Base-by-base conservation (phyloP, 495 filamentous ascomycete species). In the Penicillium cosmopolitanum region DNA sequence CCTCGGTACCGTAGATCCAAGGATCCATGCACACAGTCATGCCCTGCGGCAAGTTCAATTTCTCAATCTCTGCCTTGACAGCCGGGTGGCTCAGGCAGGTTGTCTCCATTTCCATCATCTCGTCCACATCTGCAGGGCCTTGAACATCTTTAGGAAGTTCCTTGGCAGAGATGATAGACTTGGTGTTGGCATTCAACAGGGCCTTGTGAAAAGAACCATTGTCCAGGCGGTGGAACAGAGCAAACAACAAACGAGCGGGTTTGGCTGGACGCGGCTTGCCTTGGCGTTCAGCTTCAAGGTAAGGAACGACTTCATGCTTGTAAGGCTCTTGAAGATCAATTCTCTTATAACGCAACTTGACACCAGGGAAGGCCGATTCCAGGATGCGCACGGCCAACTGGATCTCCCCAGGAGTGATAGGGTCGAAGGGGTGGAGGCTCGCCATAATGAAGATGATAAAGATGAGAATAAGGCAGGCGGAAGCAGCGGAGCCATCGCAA, bases 1-100 rank as follows among this genome's bases (percentile, higher is more conserved):
- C 66, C 5, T 78, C 74, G 0, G 71, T 73, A 12, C 77, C 77
- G 36, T 80, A 80, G 62, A 78, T 78, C 77, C 77, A 80, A 2
- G 77, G 77, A 50, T 80, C 77, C 51, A 74, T 58, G 66, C 74
- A 77, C 18, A 80, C 70, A 0, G 74, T 75, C 52, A 74, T 65
- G 1, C 73, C 77, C 2, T 67, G 43, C 0, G 77, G 77, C 8
- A 80, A 68, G 50, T 78, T 60, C 50, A 80, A 25, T 50, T 78
- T 80, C 25, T 74, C 77, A 55, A 80, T 67, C 40, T 80, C 77
- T 0, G 72, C 72, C 38, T 75, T 68, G n/a, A 80, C 76, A 12
- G 69, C 75, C 1, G 76, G 76, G 46, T 78, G 72, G 12, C 47
- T 60, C 19, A 80, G 62, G 54, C 73, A 77, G 4, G 76, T 55